Evolutionary conservation across 371 early-diverging fungal species (phyloP), one percentile per base, ranked within the genome.

Genomic region (Lichtheimia ornata): DNA sequence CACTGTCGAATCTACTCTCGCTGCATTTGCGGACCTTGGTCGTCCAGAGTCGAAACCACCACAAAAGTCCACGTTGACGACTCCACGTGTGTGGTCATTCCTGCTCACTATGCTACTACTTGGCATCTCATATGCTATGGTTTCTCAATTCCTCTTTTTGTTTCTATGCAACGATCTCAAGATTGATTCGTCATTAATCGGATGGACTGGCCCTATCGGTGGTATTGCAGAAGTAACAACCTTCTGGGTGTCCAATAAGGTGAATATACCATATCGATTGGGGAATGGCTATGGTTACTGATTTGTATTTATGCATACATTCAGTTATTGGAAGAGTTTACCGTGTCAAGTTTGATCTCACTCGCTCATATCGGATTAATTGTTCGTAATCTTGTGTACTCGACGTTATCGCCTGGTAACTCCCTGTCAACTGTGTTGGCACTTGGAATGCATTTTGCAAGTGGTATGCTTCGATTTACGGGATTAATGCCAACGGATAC

Each of bases 121-220:
- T 61, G 79, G 79, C n/a, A 53, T 75, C 6, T 63, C 71, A 1
- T 78, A 75, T 27, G 68, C 79, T 1, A 78, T 78, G 79, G 66
- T 78, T 24, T 67, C 71, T 25, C 75, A 78, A 35, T 75, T 78
- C 59, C 47, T 78, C 24, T 78, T 78, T 22, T 49, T 78, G 30
- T 69, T 71, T 35, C 51, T 73, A 12, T 67, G 64, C 25, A 73
- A 78, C 28, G 70, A 78, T 43, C 51, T 78, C 17, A 58, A 61
- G 1, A 59, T 75, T 24, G 65, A 71, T 5, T 53, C 79, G 1
- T 62, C 72, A 1, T 50, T 71, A 3, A 72, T 78, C 18, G 79
- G 79, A 12, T 74, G 73, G 73, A 75, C 74, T n/a, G 79, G 79
- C 12, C 79, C 79, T 18, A 63, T 78, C 24, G 75, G 70, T 40